These are phyloP conservation scores for Cymbidium sinense DNA, from an alignment of 106 monocot species.

Conservation along the genomic window DNA sequence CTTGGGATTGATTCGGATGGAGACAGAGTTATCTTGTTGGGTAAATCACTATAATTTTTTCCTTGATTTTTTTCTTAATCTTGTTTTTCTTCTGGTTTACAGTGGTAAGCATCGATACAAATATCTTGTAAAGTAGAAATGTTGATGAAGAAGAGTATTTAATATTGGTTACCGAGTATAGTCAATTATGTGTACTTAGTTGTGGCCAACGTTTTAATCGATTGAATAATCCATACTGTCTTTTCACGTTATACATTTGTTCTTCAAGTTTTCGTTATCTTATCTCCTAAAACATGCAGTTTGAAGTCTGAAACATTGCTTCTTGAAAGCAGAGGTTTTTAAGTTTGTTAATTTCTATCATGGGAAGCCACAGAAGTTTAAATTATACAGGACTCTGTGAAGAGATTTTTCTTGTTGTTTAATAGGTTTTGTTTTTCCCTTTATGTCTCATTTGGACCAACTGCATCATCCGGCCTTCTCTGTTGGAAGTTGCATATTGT, in stretches of 20 bases:
- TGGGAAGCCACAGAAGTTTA: too few species aligned
- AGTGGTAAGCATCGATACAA: background rate
- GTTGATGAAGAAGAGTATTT: background rate
- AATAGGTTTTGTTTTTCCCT: too few species aligned
- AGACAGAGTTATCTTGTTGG: background rate
- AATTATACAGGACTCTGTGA: too few species aligned
- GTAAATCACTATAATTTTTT: background rate
- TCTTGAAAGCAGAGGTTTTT: too few species aligned
- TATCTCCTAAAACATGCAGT: too few species aligned
- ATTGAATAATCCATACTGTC: background rate
- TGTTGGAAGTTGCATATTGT: too few species aligned
- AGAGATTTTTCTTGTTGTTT: too few species aligned
- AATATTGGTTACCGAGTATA: background rate
- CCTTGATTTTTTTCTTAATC: background rate
- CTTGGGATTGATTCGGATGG: background rate
- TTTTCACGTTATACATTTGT: background rate
- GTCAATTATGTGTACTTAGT: background rate
- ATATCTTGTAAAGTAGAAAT: conserved; percentile 4
- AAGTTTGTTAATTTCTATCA: too few species aligned
- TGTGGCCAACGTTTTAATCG: background rate
- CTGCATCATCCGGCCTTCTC: too few species aligned
- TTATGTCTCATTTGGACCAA: too few species aligned
- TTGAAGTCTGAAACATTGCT: too few species aligned
- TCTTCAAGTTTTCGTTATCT: background rate
- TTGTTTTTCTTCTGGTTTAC: background rate